Evolutionary conservation across 768 basidiomycete species (phyloP).

Genomic region (Phlebiopsis gigantea): DNA sequence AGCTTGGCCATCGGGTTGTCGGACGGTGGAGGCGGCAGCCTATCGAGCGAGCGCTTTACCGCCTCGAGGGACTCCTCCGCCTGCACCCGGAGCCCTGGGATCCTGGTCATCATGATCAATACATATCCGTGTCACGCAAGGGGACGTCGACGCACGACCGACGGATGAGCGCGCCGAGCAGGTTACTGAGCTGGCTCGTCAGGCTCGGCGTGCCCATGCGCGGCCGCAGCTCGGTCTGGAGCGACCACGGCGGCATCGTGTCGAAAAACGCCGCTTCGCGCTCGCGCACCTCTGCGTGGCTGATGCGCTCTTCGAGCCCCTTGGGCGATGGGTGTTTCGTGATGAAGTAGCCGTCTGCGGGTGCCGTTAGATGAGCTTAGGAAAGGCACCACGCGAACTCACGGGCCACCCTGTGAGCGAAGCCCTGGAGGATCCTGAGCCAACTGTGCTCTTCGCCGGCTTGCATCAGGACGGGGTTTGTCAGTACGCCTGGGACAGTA

Average conservation of each 20-base stretch:
- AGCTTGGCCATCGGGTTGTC: slow-evolving; percentile 41
- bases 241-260: slow-evolving; percentile 45
- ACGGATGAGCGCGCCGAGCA: slow-evolving; percentile 29
- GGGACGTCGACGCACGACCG: neutral
- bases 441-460: slow-evolving; percentile 10
- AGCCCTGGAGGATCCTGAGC: slow-evolving; percentile 9
- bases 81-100: slow-evolving; percentile 56
- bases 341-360: slow-evolving; percentile 52
- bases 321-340: slow-evolving; percentile 61
- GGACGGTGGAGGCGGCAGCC: slow-evolving; percentile 45
- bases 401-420: too few relatives aligned
- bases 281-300: slow-evolving; percentile 33
- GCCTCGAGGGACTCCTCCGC: slow-evolving; percentile 36
- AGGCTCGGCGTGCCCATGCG: slow-evolving; percentile 56
- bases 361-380: too few relatives aligned
- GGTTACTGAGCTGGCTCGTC: slow-evolving; percentile 46
- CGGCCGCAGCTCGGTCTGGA: slow-evolving; percentile 30
- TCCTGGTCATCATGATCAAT: slow-evolving; percentile 30
- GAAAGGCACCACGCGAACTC: too few relatives aligned
- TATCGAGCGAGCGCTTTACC: slow-evolving; percentile 25
- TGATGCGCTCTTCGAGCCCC: slow-evolving; percentile 38
- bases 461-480: slow-evolving; percentile 12
- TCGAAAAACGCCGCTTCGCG: slow-evolving; percentile 43
- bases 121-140: neutral
- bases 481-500: too few relatives aligned